Evolutionary conservation across 768 basidiomycete species (phyloP).

Genomic region (Lentinula sp.): DNA sequence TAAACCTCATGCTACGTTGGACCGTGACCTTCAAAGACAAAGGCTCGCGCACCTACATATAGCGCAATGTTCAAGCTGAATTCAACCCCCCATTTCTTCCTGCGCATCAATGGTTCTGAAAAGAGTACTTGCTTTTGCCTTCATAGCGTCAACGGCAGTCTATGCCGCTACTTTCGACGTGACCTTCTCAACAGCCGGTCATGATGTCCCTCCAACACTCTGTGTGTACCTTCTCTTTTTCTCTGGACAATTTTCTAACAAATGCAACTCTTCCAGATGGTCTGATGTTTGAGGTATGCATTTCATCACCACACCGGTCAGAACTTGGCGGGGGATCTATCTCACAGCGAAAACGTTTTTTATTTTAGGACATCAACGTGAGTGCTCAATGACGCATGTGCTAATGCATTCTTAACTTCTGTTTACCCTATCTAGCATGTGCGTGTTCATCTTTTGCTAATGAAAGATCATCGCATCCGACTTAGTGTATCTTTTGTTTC

Average conservation of each 20-base stretch:
- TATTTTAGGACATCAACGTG: constrained; percentile 54
- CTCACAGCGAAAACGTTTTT: not conserved
- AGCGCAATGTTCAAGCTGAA: not conserved
- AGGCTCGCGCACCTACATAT: not conserved
- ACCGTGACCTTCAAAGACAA: not conserved
- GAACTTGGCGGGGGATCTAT: no score
- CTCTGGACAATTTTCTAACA: no score
- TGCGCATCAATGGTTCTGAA: not conserved
- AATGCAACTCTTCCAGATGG: constrained; percentile 29
- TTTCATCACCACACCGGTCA: not conserved
- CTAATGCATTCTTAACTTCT: not conserved
- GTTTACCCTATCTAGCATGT: constrained; percentile 25
- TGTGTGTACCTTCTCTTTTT: not conserved
- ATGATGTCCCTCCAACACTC: not conserved
- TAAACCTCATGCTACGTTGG: not conserved
- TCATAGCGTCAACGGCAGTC: not conserved
- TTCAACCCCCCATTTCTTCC: not conserved
- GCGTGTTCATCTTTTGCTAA: constrained; percentile 10
- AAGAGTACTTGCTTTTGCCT: not conserved
- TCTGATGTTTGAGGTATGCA: constrained; percentile 56
- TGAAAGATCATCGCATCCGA: not conserved
- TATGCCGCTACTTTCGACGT: not conserved
- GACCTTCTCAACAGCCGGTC: not conserved
- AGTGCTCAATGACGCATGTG: constrained; percentile 17
- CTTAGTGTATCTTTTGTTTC: not conserved